Base-by-base conservation (phyloP, 805 yeast species). In the Cyberlindnera xishuangbannaensis region DNA sequence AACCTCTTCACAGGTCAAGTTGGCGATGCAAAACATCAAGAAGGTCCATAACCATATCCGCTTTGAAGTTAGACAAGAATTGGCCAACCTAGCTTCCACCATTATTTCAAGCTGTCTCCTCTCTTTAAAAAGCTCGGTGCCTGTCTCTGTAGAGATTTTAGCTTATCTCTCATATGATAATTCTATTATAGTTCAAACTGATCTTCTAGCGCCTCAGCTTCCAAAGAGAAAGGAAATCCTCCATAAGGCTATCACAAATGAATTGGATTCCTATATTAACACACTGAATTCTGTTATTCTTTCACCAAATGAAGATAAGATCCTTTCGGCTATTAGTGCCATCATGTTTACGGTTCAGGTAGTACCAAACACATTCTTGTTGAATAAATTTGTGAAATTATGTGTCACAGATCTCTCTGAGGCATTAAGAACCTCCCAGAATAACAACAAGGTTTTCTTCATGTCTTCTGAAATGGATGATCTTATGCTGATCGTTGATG, bases 1-100 rank as follows among this genome's bases (percentile, higher is more conserved):
- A 1, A 74, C 82, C 0, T 54, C 69, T 5, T 45, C 53, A 13
- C 83, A 78, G 45, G 58, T 76, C 3, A 58, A 59, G 30, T 51
- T 65, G 13, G 73, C 79, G 0, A 37, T 78, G 6, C 20, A 25
- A 6, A 45, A 41, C 28, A 39, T 48, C 27, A 48, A 43, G 18
- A 45, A 42, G 14, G 30, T 59, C 1, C 34, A 51, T 17, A 34
- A 25, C 3, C 61, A 59, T 36, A 47, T 50, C 1, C 58, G 61
- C 21, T 32, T 37, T 5, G 62, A 62, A 32, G 67, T 68, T 5
- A 51, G 55, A 30, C 37, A 44, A 14, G 43, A 57, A 1, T 31
- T 69, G 11, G 47, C 56, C 15, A 40, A 40, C 2, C 52, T 71
- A 7, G 52, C 59, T 20, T 27, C 53, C 4, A 31, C 41, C 1